Conservation (phyloP, 2,329 filamentous ascomycete genomes). For the Aspergillus carbonarius region DNA sequence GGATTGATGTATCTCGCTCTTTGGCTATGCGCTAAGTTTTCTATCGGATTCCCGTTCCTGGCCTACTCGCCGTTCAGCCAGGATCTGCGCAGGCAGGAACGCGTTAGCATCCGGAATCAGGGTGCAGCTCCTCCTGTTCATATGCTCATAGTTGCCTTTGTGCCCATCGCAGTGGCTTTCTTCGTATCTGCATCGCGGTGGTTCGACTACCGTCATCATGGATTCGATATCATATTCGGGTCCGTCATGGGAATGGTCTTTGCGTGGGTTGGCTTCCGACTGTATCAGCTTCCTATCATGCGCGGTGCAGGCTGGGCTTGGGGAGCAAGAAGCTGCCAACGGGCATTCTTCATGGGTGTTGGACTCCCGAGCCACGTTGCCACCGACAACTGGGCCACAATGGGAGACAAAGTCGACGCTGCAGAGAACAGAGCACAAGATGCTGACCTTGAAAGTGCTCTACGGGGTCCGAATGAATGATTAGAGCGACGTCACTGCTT, state of each 20-base stretch:
- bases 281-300: conserved; percentile 78
- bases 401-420: conserved; percentile 1
- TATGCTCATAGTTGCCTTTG: conserved; percentile 66
- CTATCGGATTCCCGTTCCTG: conserved; percentile 48
- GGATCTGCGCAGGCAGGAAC: conserved; percentile 20
- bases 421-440: conserved; percentile 4
- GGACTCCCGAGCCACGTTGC: conserved; percentile 34
- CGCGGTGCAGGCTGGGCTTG: conserved; percentile 86
- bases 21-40: conserved; percentile 68
- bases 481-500: background rate
- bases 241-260: conserved; percentile 71
- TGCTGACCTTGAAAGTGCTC: conserved; percentile 24
- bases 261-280: conserved; percentile 74
- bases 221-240: conserved; percentile 90
- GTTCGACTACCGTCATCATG: conserved; percentile 85
- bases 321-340: conserved; percentile 70
- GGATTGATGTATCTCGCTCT: conserved; percentile 83
- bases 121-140: conserved; percentile 82
- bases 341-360: conserved; percentile 60
- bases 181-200: conserved; percentile 85
- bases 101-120: conserved; percentile 61
- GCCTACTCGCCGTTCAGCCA: conserved; percentile 29
- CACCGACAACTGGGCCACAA: conserved; percentile 29
- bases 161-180: conserved; percentile 72
- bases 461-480: conserved; percentile 14